Evolutionary conservation across 345 rosid species (phyloP), one percentile per base, ranked within the genome.

Genomic region (Excoecaria cochinchinensis): DNA sequence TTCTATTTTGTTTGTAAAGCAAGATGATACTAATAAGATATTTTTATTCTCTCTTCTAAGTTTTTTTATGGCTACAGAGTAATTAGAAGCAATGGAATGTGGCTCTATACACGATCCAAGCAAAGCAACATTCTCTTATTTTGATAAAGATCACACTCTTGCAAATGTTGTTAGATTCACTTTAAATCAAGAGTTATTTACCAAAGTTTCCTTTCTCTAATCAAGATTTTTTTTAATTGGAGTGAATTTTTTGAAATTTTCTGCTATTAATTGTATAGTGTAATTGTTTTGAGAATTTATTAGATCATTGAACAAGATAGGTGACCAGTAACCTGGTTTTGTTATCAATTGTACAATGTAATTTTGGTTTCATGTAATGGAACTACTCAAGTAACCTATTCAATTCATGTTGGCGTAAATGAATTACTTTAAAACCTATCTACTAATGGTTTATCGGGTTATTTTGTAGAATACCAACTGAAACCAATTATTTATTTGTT

Each of bases 111-210:
- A 76, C 39, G 93, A 90, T 84, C 85, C 79, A 51, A 82, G 85
- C 40, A 80, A 77, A 31, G 94, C 91, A 53, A 83, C 99, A 13
- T 93, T 95, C 82, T 84, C 90, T 66, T 76, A 91, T 10, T 53
- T 85, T 0, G 91, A 89, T n/a, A 98, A 93, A 76, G 98, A 90
- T 78, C 98, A 95, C 76, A 93, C 97, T 4, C 85, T 95, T 25
- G 98, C 96, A 13, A 95, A 93, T 75, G 80, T 94, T 39, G 84
- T 95, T 74, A 84, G 98, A 76, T 95, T 86, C 87, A 78, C 90
- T 70, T 80, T 95, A 81, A 91, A 93, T 85, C 99, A 95, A 87
- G 98, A 95, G 99, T 90, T 15, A 85, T 91, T 86, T 17, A 47
- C 9, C 59, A 21, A 44, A 16, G 51, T 10, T 67, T 67, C 22